These are phyloP conservation scores for Wallacemonas collosoma DNA, from an alignment of 208 protist genomes.

Conservation along the genomic window DNA sequence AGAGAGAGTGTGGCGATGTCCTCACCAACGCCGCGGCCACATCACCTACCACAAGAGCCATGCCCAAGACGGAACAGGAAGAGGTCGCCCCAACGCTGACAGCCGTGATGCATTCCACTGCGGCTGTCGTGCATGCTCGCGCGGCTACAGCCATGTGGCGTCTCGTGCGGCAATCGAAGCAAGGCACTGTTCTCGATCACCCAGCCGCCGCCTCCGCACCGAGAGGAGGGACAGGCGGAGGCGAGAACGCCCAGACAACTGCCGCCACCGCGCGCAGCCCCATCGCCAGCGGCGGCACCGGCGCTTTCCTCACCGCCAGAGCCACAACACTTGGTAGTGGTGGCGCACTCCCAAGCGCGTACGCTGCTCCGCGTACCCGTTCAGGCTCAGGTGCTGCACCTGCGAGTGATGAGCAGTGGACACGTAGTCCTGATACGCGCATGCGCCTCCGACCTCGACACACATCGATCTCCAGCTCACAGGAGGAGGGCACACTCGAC, in stretches of 20 bases:
- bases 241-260: no score
- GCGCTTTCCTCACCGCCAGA: slow-evolving; percentile 17
- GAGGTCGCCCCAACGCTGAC: background rate
- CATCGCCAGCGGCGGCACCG: slow-evolving; percentile 1
- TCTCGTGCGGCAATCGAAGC: background rate
- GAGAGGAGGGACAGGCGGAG: no score
- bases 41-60: background rate
- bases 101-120: background rate
- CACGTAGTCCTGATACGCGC: slow-evolving; percentile 9
- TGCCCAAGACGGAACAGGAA: background rate
- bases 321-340: slow-evolving; percentile 5
- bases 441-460: slow-evolving; percentile 34
- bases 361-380: background rate
- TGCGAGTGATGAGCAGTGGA: slow-evolving; percentile 20
- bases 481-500: background rate
- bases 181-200: background rate
- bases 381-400: background rate
- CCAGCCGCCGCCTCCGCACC: background rate
- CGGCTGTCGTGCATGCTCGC: background rate
- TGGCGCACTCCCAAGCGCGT: background rate
- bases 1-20: slow-evolving; percentile 22
- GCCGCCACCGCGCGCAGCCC: background rate
- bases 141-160: slow-evolving; percentile 2
- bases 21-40: background rate
- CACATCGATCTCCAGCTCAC: slow-evolving; percentile 4